Evolutionary conservation across 208 protist genomes (phyloP).

Genomic region (Acanthamoeba lenticulata): DNA sequence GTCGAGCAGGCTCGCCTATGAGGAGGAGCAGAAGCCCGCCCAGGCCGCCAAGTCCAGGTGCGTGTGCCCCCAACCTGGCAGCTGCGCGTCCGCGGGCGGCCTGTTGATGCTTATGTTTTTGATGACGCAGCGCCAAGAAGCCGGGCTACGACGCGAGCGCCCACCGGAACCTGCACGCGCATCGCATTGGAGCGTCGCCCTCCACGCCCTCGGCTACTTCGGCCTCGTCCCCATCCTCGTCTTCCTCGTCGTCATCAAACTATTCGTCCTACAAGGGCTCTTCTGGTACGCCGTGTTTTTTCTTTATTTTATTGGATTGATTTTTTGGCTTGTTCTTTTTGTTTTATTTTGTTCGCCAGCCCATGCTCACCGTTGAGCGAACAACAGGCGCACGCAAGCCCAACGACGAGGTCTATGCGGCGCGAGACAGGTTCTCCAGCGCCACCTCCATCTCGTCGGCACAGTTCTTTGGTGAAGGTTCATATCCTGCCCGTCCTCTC

Average conservation of each 20-base stretch:
- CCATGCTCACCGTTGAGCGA: not conserved
- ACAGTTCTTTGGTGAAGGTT: slow-evolving; percentile 58
- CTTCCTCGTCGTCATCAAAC: not conserved
- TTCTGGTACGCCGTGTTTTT: not conserved
- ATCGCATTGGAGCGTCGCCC: slow-evolving; percentile 16
- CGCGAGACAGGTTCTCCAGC: slow-evolving; percentile 45
- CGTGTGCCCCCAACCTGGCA: too few relatives aligned
- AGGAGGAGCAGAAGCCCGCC: not conserved
- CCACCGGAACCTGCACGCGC: slow-evolving; percentile 11
- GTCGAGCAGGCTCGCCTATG: not conserved
- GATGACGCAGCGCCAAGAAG: slow-evolving; percentile 2
- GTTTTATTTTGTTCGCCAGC: not conserved
- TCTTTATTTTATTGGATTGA: not conserved
- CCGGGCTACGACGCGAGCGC: not conserved
- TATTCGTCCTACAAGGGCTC: slow-evolving; percentile 46
- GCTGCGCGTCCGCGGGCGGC: too few relatives aligned
- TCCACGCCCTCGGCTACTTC: not conserved
- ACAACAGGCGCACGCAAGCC: not conserved
- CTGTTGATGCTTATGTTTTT: not conserved
- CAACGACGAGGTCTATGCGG: not conserved
- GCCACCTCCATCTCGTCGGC: slow-evolving; percentile 32
- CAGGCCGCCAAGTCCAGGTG: not conserved
- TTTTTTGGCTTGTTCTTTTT: not conserved
- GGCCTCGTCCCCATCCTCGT: not conserved
- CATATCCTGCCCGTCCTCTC: not conserved